Percentiles rank a stretch among this genome's conserved stretches.
These are phyloP conservation scores for Alternaria alternata DNA, from an alignment of 2,329 filamentous ascomycete genomes.

Conservation along the genomic window DNA sequence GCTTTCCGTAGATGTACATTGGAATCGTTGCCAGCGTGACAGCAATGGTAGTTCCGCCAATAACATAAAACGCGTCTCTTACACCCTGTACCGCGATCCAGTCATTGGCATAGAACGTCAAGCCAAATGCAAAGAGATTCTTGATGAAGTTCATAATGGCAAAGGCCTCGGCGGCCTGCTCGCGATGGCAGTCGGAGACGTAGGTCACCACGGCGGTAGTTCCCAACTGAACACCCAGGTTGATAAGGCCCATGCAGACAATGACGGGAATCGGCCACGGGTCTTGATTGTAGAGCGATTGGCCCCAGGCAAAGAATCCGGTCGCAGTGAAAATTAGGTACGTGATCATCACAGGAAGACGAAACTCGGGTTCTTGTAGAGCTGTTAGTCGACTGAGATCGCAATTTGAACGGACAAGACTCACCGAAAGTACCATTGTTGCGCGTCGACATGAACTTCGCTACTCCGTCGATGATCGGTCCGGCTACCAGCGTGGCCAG, in stretches of 20 bases:
- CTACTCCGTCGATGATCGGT: slow-evolving; percentile 30
- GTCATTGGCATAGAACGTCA: slow-evolving; percentile 34
- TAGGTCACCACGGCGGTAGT: slow-evolving; percentile 35
- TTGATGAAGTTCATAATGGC: slow-evolving; percentile 40
- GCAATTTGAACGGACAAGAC: neutral
- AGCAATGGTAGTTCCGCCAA: slow-evolving; percentile 31
- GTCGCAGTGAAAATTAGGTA: slow-evolving; percentile 32
- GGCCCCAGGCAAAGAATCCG: slow-evolving; percentile 38
- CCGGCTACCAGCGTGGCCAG: slow-evolving; percentile 30
- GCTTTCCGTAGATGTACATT: slow-evolving; percentile 39
- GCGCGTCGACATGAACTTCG: slow-evolving; percentile 32
- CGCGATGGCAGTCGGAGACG: slow-evolving; percentile 34
- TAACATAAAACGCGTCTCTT: slow-evolving; percentile 28
- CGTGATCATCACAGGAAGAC: slow-evolving; percentile 33
- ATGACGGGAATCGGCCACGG: slow-evolving; percentile 38
- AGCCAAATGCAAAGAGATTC: slow-evolving; percentile 37
- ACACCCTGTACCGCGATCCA: slow-evolving; percentile 35
- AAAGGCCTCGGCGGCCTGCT: slow-evolving; percentile 35
- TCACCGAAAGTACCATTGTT: slow-evolving; percentile 35
- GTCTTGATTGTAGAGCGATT: slow-evolving; percentile 25
- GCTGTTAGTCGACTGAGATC: neutral
- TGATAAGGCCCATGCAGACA: slow-evolving; percentile 38
- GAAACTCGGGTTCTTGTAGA: slow-evolving; percentile 33
- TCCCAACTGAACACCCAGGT: slow-evolving; percentile 34
- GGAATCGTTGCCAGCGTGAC: slow-evolving; percentile 34